These are phyloP conservation scores for Agaricus sinodeliciosus DNA, from an alignment of 768 basidiomycete species.

Conservation along the genomic window DNA sequence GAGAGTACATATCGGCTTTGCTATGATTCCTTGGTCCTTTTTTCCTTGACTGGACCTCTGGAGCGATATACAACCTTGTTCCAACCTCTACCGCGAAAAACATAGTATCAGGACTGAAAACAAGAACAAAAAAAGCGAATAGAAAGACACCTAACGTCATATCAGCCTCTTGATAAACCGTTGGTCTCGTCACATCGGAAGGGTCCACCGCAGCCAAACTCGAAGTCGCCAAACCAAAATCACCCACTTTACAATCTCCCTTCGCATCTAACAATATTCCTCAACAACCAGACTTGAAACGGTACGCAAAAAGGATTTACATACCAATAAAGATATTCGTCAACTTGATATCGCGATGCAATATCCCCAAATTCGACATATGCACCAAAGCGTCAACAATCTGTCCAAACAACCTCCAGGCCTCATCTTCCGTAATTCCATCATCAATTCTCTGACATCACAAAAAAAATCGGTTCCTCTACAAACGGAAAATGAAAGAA, in stretches of 20 bases:
- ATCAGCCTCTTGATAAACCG: conserved; percentile 46
- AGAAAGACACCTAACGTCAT: conserved; percentile 60
- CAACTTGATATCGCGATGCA: conserved; percentile 87
- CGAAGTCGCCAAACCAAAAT: conserved; percentile 88
- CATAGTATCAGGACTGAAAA: not conserved
- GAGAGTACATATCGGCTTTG: conserved; percentile 93
- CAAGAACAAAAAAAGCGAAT: not conserved
- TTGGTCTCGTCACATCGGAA: conserved; percentile 49
- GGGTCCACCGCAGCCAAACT: conserved; percentile 75
- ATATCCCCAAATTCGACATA: conserved; percentile 82
- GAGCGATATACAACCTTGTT: conserved; percentile 88
- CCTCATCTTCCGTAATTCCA: conserved; percentile 76
- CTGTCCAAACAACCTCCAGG: conserved; percentile 87
- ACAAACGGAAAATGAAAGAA: not conserved
- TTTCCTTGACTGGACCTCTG: conserved; percentile 69
- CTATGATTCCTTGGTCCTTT: conserved; percentile 68
- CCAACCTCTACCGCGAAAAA: conserved; percentile 59
- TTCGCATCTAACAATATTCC: conserved; percentile 50
- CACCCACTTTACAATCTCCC: conserved; percentile 88
- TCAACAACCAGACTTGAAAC: not conserved
- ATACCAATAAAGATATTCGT: conserved; percentile 92
- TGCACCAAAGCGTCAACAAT: conserved; percentile 86
- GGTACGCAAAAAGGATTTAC: conserved; percentile 13
- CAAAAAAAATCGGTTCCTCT: not conserved
- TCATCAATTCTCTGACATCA: conserved; percentile 62